phyloP scores from a whole-genome alignment of 2,329 filamentous ascomycete species.

The Clarireedia monteithiana region DNA sequence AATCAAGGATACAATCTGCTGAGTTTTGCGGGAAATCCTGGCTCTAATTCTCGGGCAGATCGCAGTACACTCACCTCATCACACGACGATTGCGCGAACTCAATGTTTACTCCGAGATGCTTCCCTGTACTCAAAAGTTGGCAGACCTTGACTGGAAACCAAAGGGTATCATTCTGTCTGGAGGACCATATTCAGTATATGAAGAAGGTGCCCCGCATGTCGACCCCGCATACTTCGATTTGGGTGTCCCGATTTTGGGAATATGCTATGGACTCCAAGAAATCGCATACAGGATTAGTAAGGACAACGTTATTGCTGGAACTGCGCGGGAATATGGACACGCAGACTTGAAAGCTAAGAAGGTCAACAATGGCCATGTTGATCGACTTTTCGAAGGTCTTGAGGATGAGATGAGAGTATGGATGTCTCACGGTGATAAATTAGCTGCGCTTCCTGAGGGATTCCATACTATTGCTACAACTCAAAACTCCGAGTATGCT shows the following conservation, averaged over 20 bases:
- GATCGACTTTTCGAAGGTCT: slow-evolving; percentile 74
- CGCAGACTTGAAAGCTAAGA: slow-evolving; percentile 47
- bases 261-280: slow-evolving; percentile 51
- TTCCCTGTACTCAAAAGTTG: slow-evolving; percentile 78
- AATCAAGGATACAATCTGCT: too few relatives aligned
- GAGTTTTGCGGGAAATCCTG: too few relatives aligned
- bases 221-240: slow-evolving; percentile 68
- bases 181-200: slow-evolving; percentile 71
- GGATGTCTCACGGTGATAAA: slow-evolving; percentile 90
- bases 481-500: slow-evolving; percentile 69
- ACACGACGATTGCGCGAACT: slow-evolving; percentile 64
- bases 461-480: slow-evolving; percentile 68
- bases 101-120: slow-evolving; percentile 80
- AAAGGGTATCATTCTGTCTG: slow-evolving; percentile 73
- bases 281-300: slow-evolving; percentile 61
- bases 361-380: slow-evolving; percentile 48
- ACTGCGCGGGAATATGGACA: slow-evolving; percentile 39
- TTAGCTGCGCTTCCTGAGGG: slow-evolving; percentile 63
- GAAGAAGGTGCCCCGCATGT: slow-evolving; percentile 69
- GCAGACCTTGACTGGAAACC: slow-evolving; percentile 71
- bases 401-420: slow-evolving; percentile 61
- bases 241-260: slow-evolving; percentile 29
- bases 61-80: slow-evolving; percentile 63
- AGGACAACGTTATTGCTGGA: slow-evolving; percentile 59
- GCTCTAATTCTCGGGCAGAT: slow-evolving; percentile 29